Evolutionary conservation across 768 basidiomycete species (phyloP).

Genomic region (Lanmaoa pseudosensibilis): DNA sequence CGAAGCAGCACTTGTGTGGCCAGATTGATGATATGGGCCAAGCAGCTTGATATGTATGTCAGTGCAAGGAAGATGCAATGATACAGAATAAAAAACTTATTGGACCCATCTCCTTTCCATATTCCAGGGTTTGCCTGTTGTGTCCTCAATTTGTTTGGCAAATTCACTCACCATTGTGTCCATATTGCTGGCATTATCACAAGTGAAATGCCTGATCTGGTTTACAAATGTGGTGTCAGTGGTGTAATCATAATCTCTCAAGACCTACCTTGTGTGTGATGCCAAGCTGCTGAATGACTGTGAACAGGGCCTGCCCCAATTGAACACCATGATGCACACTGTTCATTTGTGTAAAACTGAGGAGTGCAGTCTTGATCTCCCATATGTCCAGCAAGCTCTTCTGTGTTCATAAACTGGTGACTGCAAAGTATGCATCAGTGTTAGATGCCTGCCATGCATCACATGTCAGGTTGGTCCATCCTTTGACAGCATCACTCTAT

Average conservation of each 20-base stretch:
- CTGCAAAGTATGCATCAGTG: background rate
- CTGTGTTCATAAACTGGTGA: background rate
- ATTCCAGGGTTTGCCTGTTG: background rate
- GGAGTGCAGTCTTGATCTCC: too few relatives aligned
- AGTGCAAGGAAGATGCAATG: too few relatives aligned
- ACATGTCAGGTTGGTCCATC: background rate
- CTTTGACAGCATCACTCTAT: background rate
- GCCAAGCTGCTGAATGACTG: constrained; percentile 27
- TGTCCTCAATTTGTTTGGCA: background rate
- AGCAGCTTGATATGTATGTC: too few relatives aligned
- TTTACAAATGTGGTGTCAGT: too few relatives aligned
- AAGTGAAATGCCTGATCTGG: too few relatives aligned
- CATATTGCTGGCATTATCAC: constrained; percentile 17
- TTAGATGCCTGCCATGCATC: constrained; percentile 10
- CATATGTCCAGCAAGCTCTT: background rate
- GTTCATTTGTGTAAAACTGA: constrained; percentile 37
- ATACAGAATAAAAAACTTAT: background rate
- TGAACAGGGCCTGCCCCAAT: constrained; percentile 40
- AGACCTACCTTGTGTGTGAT: constrained; percentile 31
- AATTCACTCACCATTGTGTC: constrained; percentile 36
- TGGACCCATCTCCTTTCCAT: background rate
- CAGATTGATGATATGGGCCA: background rate
- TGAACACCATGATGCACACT: constrained; percentile 37
- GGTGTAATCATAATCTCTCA: too few relatives aligned
- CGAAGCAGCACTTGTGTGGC: background rate